Percentiles rank a stretch among this genome's conserved stretches.
phyloP scores from a whole-genome alignment of 345 rosid species.

The Populus alba region DNA sequence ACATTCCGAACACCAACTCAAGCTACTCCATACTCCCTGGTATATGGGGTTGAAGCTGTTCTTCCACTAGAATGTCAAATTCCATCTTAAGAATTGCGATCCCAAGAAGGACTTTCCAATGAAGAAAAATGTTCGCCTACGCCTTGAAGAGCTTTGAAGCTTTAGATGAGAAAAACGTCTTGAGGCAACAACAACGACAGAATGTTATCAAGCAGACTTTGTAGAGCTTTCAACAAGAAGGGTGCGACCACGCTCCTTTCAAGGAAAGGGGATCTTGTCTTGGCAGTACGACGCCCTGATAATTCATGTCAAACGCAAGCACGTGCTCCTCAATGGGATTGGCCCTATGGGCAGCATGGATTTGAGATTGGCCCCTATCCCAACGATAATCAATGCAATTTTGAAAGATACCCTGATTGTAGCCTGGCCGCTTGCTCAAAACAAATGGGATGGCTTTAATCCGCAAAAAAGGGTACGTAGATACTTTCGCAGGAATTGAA shows the following conservation, averaged over 20 bases:
- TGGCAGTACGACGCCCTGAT: neutral
- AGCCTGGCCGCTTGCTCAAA: too few relatives aligned
- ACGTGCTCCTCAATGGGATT: too few relatives aligned
- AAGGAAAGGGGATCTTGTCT: neutral
- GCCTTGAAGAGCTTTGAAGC: neutral
- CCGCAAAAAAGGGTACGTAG: too few relatives aligned
- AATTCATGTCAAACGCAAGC: neutral
- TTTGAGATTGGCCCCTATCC: too few relatives aligned
- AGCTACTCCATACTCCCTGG: neutral
- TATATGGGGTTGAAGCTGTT: neutral
- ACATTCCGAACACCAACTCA: neutral
- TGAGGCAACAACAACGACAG: neutral
- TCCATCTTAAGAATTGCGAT: neutral
- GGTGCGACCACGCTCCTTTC: neutral
- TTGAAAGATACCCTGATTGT: too few relatives aligned
- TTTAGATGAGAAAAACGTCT: neutral
- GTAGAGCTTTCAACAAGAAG: neutral
- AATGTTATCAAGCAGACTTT: neutral
- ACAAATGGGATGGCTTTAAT: too few relatives aligned
- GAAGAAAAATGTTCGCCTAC: neutral
- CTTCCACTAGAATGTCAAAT: neutral
- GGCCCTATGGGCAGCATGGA: too few relatives aligned
- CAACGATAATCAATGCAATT: too few relatives aligned
- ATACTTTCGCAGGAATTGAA: too few relatives aligned
- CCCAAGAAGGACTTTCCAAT: neutral